Evolutionary conservation across 164 flowering plant species (phyloP).

Genomic region (Umbilicus rupestris): DNA sequence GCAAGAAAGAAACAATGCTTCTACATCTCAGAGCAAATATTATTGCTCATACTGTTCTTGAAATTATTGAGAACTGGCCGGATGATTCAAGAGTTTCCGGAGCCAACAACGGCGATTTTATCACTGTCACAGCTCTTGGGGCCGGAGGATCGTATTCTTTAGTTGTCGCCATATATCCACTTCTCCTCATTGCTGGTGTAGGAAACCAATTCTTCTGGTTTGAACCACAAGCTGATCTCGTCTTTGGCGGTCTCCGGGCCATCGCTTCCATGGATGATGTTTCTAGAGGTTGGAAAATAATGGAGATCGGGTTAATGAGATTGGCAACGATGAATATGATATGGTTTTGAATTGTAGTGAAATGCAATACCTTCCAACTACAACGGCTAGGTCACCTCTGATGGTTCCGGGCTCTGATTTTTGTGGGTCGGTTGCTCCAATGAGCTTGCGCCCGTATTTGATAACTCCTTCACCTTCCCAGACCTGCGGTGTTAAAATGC

Average conservation of each 20-base stretch:
- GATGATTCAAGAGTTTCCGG: not conserved
- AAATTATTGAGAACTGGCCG: not conserved
- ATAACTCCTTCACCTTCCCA: slow-evolving; percentile 99
- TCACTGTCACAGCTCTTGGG: not conserved
- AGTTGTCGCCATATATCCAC: slow-evolving; percentile 79
- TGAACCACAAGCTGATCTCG: slow-evolving; percentile 84
- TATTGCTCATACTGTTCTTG: not conserved
- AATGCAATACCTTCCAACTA: slow-evolving; percentile 70
- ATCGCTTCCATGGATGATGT: slow-evolving; percentile 94
- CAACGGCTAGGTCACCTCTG: slow-evolving; percentile 96
- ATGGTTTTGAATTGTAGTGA: not conserved
- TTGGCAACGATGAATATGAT: not conserved
- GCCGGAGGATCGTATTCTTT: too few species aligned
- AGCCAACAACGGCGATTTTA: not conserved
- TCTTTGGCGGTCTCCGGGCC: slow-evolving; percentile 94
- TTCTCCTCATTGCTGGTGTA: slow-evolving; percentile 79
- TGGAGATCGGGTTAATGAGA: not conserved
- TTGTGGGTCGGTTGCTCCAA: slow-evolving; percentile 97
- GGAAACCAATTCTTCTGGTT: slow-evolving; percentile 70
- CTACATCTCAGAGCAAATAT: not conserved
- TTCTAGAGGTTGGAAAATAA: slow-evolving; percentile 30
- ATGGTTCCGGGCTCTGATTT: slow-evolving; percentile 98
- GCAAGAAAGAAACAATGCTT: not conserved
- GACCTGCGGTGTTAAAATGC: slow-evolving; percentile 37
- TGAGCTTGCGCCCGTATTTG: slow-evolving; percentile 86